These are phyloP conservation scores for Neofusicoccum sp. DNA, from an alignment of 2,329 filamentous ascomycete genomes.

Conservation along the genomic window DNA sequence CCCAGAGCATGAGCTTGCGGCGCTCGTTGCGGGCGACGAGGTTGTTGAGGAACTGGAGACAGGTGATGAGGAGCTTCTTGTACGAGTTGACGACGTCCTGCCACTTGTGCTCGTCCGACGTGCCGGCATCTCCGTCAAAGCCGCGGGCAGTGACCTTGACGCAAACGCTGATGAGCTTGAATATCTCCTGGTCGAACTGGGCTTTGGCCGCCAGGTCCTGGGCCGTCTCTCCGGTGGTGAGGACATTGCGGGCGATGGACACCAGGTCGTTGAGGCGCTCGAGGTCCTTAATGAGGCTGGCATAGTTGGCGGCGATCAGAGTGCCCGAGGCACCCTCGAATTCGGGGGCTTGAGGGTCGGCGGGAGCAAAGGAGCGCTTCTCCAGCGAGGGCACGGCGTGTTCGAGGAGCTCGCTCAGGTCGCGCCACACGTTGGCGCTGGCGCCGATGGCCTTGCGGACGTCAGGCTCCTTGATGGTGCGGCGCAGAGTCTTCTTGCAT, in stretches of 20 bases:
- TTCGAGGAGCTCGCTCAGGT: constrained; percentile 59
- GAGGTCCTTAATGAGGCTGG: constrained; percentile 62
- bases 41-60: constrained; percentile 68
- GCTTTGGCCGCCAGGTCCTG: constrained; percentile 65
- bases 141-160: constrained; percentile 66
- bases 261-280: constrained; percentile 65
- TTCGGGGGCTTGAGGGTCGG: constrained; percentile 58
- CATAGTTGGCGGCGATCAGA: constrained; percentile 63
- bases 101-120: constrained; percentile 65
- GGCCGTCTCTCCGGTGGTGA: constrained; percentile 62
- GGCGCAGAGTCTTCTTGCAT: constrained; percentile 62
- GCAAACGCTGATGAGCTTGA: constrained; percentile 64
- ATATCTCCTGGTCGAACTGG: constrained; percentile 62
- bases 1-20: constrained; percentile 66
- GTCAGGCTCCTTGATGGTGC: constrained; percentile 59
- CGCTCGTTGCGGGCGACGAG: constrained; percentile 67
- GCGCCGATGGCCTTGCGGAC: constrained; percentile 60
- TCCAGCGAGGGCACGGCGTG: constrained; percentile 64
- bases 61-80: constrained; percentile 67
- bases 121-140: constrained; percentile 65
- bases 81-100: constrained; percentile 67
- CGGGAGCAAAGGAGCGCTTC: constrained; percentile 62
- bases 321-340: constrained; percentile 63
- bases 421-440: constrained; percentile 61
- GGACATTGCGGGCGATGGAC: constrained; percentile 63